Evolutionary conservation across 2,329 filamentous ascomycete genomes (phyloP), one percentile per base, ranked within the genome.

Genomic region (Hymenoscyphus fructigenus): DNA sequence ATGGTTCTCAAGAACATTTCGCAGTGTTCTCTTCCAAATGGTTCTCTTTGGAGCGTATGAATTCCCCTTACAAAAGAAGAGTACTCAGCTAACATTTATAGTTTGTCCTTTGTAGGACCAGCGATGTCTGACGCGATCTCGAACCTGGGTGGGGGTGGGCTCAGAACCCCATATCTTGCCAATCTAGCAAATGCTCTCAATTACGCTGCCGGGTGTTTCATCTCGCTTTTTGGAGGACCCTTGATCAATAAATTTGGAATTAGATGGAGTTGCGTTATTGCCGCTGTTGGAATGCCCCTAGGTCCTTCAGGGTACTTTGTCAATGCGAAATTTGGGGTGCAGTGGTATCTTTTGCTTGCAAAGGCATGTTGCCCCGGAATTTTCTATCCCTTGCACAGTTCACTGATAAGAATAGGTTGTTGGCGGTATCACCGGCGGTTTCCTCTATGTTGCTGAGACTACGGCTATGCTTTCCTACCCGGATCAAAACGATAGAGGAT

Each of bases 331-430:
- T 91, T 83, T 71, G 87, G 86, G 1, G 84, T 78, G 0, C 83
- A 88, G 66, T 91, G 89, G 89, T 81, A 91, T 17, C 82, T 87
- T 0, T 80, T 91, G 0, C 75, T 91, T 6, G 89, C 75, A 6
- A 76, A 61, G 60, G 66, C 63, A 57, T 7, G 5, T 20, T 10
- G 5, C 34, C 55, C n/a, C 10, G 32, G 5, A 20, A 3, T 9
- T 47, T 47, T 10, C 3, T n/a, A 20, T 47, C 5, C 17, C 9
- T 7, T 10, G 17, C 3, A 47, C 1, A 47, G n/a, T 20, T 47
- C 23, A 20, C n/a, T 47, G 44, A 47, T 9, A 5, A n/a, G 1
- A 20, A 65, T n/a, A 75, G 60, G 70, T 75, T 15, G 58, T 69
- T 10, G 64, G 62, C 32, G 70, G 69, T 5, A 57, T 70, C 34